Conservation (phyloP, 768 basidiomycete genomes). For the Psilocybe sp. region DNA sequence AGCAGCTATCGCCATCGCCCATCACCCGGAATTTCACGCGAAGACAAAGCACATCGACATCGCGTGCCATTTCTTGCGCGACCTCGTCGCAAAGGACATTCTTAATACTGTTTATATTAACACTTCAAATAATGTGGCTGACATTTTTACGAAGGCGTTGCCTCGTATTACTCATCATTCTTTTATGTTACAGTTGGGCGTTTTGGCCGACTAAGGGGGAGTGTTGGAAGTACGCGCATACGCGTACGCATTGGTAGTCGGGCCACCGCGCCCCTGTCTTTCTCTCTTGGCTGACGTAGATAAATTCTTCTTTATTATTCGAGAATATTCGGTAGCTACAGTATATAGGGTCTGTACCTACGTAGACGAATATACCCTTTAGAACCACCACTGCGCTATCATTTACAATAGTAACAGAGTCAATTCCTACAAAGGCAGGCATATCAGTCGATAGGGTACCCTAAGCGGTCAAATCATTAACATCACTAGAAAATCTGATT, state of each 20-base stretch:
- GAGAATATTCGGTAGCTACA: too few relatives aligned
- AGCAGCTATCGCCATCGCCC: conserved; percentile 10
- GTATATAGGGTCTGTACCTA: too few relatives aligned
- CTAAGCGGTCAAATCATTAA: too few relatives aligned
- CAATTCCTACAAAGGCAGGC: too few relatives aligned
- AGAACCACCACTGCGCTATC: background rate
- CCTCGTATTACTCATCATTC: background rate
- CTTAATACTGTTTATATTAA: conserved; percentile 8
- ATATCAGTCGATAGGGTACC: too few relatives aligned
- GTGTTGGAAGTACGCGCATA: conserved; percentile 2
- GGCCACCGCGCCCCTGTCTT: too few relatives aligned
- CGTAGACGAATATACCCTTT: too few relatives aligned
- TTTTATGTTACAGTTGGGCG: conserved; percentile 1
- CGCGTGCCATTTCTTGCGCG: conserved; percentile 8
- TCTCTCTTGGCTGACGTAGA: too few relatives aligned
- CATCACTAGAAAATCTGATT: too few relatives aligned
- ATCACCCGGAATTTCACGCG: conserved; percentile 12
- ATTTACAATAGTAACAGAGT: background rate
- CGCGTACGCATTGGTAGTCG: too few relatives aligned
- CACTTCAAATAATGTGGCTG: conserved; percentile 2
- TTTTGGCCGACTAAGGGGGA: conserved; percentile 8
- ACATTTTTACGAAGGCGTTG: conserved; percentile 8
- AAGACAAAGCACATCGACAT: conserved; percentile 14
- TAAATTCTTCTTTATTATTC: too few relatives aligned
- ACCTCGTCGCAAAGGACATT: conserved; percentile 5